A percentile compares a stretch with the other conserved stretches of the same genome.
These are phyloP conservation scores for Oryza punctata DNA, from an alignment of 176 grass and related monocot species.

Conservation along the genomic window DNA sequence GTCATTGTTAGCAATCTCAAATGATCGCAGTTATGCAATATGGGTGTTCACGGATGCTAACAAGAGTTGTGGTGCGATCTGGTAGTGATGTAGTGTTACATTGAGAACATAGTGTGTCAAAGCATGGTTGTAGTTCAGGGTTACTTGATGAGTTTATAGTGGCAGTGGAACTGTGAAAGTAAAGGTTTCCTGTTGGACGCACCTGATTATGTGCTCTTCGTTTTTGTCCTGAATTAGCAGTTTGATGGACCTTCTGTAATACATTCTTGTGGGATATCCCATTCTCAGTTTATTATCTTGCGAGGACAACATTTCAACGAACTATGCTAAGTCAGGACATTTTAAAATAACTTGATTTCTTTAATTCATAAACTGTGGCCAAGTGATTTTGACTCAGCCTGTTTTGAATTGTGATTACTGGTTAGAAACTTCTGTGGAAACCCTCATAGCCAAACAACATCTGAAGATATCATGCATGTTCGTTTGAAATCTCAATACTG, in stretches of 20 bases:
- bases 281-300: neutral
- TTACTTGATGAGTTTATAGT: neutral
- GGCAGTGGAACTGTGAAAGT: neutral
- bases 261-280: neutral
- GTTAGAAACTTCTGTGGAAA: neutral
- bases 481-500: constrained; percentile 7
- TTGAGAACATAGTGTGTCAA: neutral
- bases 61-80: neutral
- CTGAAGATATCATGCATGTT: neutral
- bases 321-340: neutral
- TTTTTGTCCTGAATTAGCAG: neutral
- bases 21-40: neutral
- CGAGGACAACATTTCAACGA: neutral
- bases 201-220: neutral
- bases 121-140: neutral
- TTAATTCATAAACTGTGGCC: constrained; percentile 4
- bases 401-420: neutral
- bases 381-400: neutral
- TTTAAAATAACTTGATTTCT: neutral
- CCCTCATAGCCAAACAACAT: neutral
- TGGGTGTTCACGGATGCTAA: neutral
- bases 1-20: neutral
- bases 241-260: neutral
- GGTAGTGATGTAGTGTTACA: neutral
- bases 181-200: neutral